Conservation (phyloP, 768 basidiomycete genomes). For the Tubosaeta sp. region DNA sequence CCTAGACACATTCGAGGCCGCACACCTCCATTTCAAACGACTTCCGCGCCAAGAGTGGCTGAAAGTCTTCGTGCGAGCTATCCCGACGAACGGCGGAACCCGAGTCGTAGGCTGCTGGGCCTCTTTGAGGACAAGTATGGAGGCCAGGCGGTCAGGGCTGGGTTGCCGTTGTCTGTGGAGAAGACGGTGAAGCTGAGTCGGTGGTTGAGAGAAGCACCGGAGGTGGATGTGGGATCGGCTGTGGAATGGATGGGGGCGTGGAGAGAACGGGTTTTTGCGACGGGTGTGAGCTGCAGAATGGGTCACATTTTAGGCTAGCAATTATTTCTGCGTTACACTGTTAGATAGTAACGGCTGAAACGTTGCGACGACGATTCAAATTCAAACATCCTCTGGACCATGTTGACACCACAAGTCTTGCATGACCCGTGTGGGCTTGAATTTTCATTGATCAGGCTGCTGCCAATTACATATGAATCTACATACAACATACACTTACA, state of each 20-base stretch:
- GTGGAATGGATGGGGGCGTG: conserved; percentile 40
- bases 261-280: conserved; percentile 35
- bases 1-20: conserved; percentile 32
- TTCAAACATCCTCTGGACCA: too few relatives aligned
- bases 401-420: too few relatives aligned
- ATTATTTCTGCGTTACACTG: too few relatives aligned
- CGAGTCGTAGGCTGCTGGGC: conserved; percentile 21
- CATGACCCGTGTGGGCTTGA: too few relatives aligned
- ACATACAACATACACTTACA: too few relatives aligned
- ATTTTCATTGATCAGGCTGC: too few relatives aligned
- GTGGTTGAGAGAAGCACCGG: conserved; percentile 16
- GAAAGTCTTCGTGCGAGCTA: conserved; percentile 22
- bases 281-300: neutral
- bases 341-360: too few relatives aligned
- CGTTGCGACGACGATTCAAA: too few relatives aligned
- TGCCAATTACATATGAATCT: too few relatives aligned
- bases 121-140: conserved; percentile 27
- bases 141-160: conserved; percentile 1
- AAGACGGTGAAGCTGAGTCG: conserved; percentile 13
- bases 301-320: too few relatives aligned
- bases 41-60: conserved; percentile 23
- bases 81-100: conserved; percentile 20
- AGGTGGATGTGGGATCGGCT: conserved; percentile 28
- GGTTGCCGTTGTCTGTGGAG: conserved; percentile 9
- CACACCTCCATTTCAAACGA: conserved; percentile 30